These are phyloP conservation scores for Venturia asperata DNA, from an alignment of 2,329 filamentous ascomycete species.

Conservation along the genomic window DNA sequence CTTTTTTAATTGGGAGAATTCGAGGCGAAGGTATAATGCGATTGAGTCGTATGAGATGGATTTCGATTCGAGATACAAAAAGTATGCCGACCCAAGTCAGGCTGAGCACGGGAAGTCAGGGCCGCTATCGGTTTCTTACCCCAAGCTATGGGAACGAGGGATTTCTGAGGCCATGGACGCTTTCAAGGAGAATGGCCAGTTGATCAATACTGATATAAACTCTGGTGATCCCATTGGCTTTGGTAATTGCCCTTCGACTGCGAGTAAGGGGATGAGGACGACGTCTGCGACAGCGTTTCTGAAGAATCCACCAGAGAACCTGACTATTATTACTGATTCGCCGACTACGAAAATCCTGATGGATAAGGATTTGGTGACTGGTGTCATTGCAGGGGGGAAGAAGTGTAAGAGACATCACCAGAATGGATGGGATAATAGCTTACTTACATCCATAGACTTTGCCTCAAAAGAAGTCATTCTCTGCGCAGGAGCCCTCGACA, in stretches of 20 bases:
- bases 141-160: slow-evolving; percentile 44
- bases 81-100: slow-evolving; percentile 42
- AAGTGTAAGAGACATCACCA: slow-evolving; percentile 7
- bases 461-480: slow-evolving; percentile 35
- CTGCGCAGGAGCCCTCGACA: slow-evolving; percentile 34
- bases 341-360: slow-evolving; percentile 44
- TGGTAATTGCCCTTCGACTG: slow-evolving; percentile 44
- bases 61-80: slow-evolving; percentile 29
- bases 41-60: slow-evolving; percentile 48
- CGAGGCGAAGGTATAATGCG: slow-evolving; percentile 44
- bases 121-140: slow-evolving; percentile 44
- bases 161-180: slow-evolving; percentile 41
- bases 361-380: slow-evolving; percentile 39
- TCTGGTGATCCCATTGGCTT: slow-evolving; percentile 54
- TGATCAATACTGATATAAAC: slow-evolving; percentile 50
- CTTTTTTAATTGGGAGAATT: slow-evolving; percentile 48
- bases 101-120: slow-evolving; percentile 46
- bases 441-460: slow-evolving; percentile 25
- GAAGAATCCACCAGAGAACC: slow-evolving; percentile 39
- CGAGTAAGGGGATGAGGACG: slow-evolving; percentile 41
- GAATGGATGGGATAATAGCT: neutral
- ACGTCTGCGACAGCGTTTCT: slow-evolving; percentile 47
- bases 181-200: slow-evolving; percentile 41
- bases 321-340: slow-evolving; percentile 46
- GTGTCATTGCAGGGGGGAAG: slow-evolving; percentile 38